Evolutionary conservation across 2,329 filamentous ascomycete genomes (phyloP).

Genomic region (Parafenestella ontariensis): DNA sequence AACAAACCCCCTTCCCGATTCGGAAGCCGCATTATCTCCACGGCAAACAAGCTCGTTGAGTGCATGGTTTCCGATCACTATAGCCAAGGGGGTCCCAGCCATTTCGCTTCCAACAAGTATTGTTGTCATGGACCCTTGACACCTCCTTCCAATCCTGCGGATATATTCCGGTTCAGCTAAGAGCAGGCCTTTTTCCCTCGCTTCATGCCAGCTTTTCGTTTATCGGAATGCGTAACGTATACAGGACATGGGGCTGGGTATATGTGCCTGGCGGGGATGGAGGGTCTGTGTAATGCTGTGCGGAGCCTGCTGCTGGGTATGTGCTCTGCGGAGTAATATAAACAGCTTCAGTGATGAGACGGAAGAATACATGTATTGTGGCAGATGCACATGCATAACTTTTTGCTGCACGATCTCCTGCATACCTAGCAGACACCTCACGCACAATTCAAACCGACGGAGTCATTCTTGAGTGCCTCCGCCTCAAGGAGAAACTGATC

Average conservation of each 20-base stretch:
- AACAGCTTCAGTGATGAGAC: no score
- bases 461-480: no score
- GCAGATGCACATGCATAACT: no score
- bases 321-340: no score
- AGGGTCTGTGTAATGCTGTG: background rate
- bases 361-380: no score
- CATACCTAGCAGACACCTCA: no score
- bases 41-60: background rate
- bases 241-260: background rate
- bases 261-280: background rate
- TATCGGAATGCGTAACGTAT: background rate
- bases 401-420: no score
- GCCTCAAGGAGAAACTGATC: no score
- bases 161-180: background rate
- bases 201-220: background rate
- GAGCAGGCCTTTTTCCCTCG: background rate
- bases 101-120: background rate
- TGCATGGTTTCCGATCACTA: background rate
- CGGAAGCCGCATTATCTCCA: background rate
- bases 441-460: no score
- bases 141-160: background rate
- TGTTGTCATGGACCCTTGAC: background rate
- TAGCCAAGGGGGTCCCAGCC: background rate
- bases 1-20: background rate
- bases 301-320: no score